Conservation (phyloP, 371 early-diverging fungal genomes). For the Batkoa obscura region DNA sequence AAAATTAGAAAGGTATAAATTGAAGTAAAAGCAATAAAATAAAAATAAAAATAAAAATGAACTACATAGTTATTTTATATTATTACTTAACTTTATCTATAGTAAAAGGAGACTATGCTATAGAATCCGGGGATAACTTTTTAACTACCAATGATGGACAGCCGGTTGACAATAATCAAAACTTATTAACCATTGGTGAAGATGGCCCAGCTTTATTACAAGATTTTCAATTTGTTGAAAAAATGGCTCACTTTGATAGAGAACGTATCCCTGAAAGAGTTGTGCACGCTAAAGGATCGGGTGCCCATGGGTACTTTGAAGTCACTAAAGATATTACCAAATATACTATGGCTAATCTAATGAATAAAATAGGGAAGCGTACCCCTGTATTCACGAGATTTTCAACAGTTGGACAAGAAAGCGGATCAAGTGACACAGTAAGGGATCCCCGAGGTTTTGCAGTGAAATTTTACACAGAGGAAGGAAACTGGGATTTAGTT, state of each 20-base stretch:
- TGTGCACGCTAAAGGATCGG: slow-evolving; percentile 42
- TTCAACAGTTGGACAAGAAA: slow-evolving; percentile 46
- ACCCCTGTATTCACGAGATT: slow-evolving; percentile 44
- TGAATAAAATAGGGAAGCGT: slow-evolving; percentile 27
- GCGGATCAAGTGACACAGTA: slow-evolving; percentile 30
- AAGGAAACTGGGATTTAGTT: slow-evolving; percentile 51
- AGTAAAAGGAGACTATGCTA: no score
- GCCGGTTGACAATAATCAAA: slow-evolving; percentile 44
- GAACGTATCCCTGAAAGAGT: slow-evolving; percentile 45
- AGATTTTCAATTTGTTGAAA: slow-evolving; percentile 23
- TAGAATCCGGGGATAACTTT: no score
- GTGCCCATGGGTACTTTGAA: slow-evolving; percentile 37
- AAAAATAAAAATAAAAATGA: no score
- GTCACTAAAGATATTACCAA: slow-evolving; percentile 26
- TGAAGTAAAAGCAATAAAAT: no score
- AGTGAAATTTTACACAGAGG: slow-evolving; percentile 49
- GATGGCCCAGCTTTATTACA: slow-evolving; percentile 14
- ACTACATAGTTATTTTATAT: no score
- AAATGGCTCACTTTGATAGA: slow-evolving; percentile 38
- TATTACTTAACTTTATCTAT: no score
- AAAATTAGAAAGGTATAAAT: no score
- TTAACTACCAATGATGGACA: slow-evolving; percentile 17
- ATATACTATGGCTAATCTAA: slow-evolving; percentile 32
- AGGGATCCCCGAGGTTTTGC: slow-evolving; percentile 45
- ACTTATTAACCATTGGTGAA: slow-evolving; percentile 32